Percentiles rank a stretch among this genome's conserved stretches.
phyloP scores from a whole-genome alignment of 108 stramenopile genomes.

The Cyclotella atomus region DNA sequence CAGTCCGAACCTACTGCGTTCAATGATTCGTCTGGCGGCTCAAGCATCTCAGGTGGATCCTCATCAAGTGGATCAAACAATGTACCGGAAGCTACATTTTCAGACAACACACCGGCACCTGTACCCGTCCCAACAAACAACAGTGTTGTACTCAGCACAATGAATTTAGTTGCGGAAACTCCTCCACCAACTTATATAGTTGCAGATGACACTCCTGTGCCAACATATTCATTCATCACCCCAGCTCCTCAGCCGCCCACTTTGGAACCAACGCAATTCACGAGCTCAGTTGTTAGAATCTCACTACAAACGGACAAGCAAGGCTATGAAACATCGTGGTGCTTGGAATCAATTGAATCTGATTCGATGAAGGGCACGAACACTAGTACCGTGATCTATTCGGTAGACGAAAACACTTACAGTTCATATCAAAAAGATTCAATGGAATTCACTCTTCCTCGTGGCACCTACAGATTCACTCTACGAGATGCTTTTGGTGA shows the following conservation, averaged over 20 bases:
- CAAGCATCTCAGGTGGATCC: background rate
- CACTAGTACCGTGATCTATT: conserved; percentile 10
- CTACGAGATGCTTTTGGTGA: conserved; percentile 36
- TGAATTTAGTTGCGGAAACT: background rate
- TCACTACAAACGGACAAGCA: conserved; percentile 34
- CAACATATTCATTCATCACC: background rate
- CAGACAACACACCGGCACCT: background rate
- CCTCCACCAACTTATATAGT: background rate
- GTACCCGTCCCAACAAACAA: background rate
- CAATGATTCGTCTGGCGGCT: background rate
- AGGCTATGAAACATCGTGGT: conserved; percentile 38
- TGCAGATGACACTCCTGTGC: background rate
- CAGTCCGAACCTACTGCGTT: background rate
- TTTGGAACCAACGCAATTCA: conserved; percentile 7
- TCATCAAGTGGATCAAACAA: background rate
- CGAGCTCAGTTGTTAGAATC: conserved; percentile 13
- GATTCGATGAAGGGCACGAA: conserved; percentile 9
- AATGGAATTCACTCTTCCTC: background rate
- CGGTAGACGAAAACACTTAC: conserved; percentile 28
- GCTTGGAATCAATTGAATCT: background rate
- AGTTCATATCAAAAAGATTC: conserved; percentile 20
- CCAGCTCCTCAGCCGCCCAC: background rate
- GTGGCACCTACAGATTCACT: conserved; percentile 30
- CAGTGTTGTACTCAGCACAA: background rate
- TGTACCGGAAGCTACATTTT: background rate